Conservation (phyloP, 306 rosid genomes). For the Vigna nakashimae region DNA sequence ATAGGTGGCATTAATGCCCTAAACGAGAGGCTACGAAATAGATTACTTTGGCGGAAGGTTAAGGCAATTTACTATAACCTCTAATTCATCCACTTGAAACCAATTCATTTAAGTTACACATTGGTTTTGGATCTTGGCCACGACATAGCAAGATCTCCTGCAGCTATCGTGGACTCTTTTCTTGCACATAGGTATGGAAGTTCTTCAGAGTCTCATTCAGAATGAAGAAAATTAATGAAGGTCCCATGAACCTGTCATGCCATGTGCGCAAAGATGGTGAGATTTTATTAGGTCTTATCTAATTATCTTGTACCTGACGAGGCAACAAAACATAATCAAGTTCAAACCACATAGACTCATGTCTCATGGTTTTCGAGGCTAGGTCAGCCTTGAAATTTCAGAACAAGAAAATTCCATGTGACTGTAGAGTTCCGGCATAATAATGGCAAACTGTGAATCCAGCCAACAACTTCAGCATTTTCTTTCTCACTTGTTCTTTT, state of each 20-base stretch:
- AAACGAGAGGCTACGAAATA: constrained; percentile 21
- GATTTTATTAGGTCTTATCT: constrained; percentile 39
- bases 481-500: constrained; percentile 25
- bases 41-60: constrained; percentile 55
- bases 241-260: constrained; percentile 38
- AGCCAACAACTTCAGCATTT: constrained; percentile 1
- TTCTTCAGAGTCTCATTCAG: constrained; percentile 35
- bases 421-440: constrained; percentile 17
- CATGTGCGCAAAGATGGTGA: constrained; percentile 28
- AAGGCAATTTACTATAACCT: constrained; percentile 55
- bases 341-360: constrained; percentile 28
- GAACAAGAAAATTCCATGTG: constrained; percentile 11
- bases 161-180: constrained; percentile 39
- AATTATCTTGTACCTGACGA: constrained; percentile 20
- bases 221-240: constrained; percentile 34
- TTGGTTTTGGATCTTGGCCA: constrained; percentile 26
- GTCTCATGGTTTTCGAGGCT: constrained; percentile 11
- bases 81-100: constrained; percentile 29
- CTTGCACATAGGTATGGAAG: constrained; percentile 1
- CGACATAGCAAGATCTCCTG: constrained; percentile 15
- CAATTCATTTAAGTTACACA: constrained; percentile 19
- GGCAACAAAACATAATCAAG: constrained; percentile 9
- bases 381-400: constrained; percentile 2
- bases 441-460: constrained; percentile 22
- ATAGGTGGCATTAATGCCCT: constrained; percentile 38